These are phyloP conservation scores for Apophysomyces trapeziformis DNA, from an alignment of 371 early-diverging fungal genomes.

Conservation along the genomic window DNA sequence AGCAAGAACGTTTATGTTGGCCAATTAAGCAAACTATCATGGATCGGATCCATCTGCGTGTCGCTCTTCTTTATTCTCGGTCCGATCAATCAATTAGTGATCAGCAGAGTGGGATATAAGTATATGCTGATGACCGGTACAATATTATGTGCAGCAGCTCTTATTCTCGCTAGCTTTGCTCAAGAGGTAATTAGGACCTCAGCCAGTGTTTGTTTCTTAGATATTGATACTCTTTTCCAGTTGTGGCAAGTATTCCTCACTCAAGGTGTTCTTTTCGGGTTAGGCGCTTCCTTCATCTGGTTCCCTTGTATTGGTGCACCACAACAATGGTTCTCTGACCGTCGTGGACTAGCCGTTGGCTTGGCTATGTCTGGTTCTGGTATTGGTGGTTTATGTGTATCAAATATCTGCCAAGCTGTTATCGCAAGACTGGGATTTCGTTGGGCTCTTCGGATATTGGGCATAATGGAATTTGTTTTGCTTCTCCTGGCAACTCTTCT, in stretches of 20 bases:
- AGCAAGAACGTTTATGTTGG: slow-evolving; percentile 33
- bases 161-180: slow-evolving; percentile 66
- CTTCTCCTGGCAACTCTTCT: slow-evolving; percentile 15
- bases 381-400: slow-evolving; percentile 69
- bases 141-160: slow-evolving; percentile 56
- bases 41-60: slow-evolving; percentile 50
- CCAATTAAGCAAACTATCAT: slow-evolving; percentile 36
- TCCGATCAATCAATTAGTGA: slow-evolving; percentile 49
- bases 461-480: slow-evolving; percentile 48
- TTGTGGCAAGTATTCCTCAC: slow-evolving; percentile 73
- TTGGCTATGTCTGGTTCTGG: slow-evolving; percentile 66
- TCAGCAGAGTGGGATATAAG: slow-evolving; percentile 57
- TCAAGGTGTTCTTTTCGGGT: slow-evolving; percentile 73
- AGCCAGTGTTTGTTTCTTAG: neutral
- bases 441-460: slow-evolving; percentile 64
- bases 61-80: slow-evolving; percentile 41
- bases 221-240: neutral
- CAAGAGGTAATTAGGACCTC: slow-evolving; percentile 34
- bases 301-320: slow-evolving; percentile 71
- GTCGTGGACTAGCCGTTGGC: slow-evolving; percentile 75
- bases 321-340: slow-evolving; percentile 71
- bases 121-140: slow-evolving; percentile 54
- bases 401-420: slow-evolving; percentile 59
- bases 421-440: slow-evolving; percentile 54
- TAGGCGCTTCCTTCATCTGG: slow-evolving; percentile 70